Evolutionary conservation across 1,284 basidiomycete genomes (phyloP), one percentile per base, ranked within the genome.

Genomic region (Vanrija sp.): DNA sequence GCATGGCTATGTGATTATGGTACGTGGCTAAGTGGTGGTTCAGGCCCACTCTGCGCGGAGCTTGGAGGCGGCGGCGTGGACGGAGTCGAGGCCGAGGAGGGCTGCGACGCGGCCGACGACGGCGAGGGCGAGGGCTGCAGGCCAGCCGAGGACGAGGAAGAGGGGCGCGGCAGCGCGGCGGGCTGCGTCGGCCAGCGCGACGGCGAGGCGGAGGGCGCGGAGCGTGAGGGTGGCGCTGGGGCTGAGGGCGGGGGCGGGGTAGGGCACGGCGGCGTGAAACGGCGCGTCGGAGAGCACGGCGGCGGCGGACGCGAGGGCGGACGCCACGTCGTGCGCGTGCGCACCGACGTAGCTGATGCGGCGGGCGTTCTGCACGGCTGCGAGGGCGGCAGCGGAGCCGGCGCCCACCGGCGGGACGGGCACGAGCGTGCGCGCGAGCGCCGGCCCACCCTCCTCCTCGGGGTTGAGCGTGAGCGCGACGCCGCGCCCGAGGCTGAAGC

Each of bases 331-430:
- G 64, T 90, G 88, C 18, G 49, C 20, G 80, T 86, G 91, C 6
- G 88, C 89, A n/a, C 87, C 87, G 2, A 84, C 85, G 67, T 83
- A 91, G 16, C 83, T 81, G 53, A 89, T 81, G 1, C 82, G 81
- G 9, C 84, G 80, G 19, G 68, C 79, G 62, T 83, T 83, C 72
- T 90, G 88, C 47, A 89, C 87, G 38, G 27, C 25, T 3, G 43
- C 44, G 22, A 50, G 48, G 9, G 18, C 39, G 23, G 50, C 45
- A 6, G 47, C 42, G 25, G 45, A 23, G n/a, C 55, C 72, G 48
- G 59, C 36, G n/a, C n/a, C 20, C 22, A 38, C 27, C 23, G 38
- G 24, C 23, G 49, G 49, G 7, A 50, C n/a, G 3, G 25, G 20
- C 64, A 65, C 24, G 63, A 4, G 18, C 42, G 24, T 38, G 16